A percentile compares a stretch with the other conserved stretches of the same genome.
Evolutionary conservation across 352 stramenopile species (phyloP).

Genomic region (Globisporangium paddicum): DNA sequence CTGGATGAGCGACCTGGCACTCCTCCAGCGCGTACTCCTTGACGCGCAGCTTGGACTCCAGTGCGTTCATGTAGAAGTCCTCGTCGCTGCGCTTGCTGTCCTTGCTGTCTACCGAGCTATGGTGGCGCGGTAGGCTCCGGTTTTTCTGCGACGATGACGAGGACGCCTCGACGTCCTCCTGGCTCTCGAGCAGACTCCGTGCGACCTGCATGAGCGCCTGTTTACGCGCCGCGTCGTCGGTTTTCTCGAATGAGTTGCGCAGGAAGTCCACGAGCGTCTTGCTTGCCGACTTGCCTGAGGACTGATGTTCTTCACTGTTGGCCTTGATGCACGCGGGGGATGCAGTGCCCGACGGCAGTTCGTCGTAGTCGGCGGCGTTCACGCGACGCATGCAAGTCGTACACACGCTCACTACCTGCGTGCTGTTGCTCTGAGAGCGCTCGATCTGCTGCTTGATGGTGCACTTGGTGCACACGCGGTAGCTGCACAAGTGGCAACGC

Average conservation of each 20-base stretch:
- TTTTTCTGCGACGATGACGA: not conserved
- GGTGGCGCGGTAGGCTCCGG: slow-evolving; percentile 5
- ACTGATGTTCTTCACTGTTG: too few relatives aligned
- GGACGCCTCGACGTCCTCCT: slow-evolving; percentile 18
- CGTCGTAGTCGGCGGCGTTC: slow-evolving; percentile 47
- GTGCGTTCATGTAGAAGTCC: slow-evolving; percentile 9
- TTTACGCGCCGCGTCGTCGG: slow-evolving; percentile 18
- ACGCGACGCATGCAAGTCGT: slow-evolving; percentile 48
- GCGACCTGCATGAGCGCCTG: slow-evolving; percentile 46
- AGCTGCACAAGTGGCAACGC: slow-evolving; percentile 54
- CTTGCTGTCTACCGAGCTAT: not conserved
- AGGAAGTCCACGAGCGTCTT: slow-evolving; percentile 31
- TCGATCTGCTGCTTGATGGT: slow-evolving; percentile 28
- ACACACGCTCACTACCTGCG: slow-evolving; percentile 41
- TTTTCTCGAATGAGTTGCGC: slow-evolving; percentile 31
- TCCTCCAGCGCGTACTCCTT: slow-evolving; percentile 18
- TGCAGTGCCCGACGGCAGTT: slow-evolving; percentile 18
- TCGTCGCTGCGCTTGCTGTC: not conserved
- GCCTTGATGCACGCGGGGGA: too few relatives aligned
- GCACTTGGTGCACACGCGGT: slow-evolving; percentile 52
- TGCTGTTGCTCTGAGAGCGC: too few relatives aligned
- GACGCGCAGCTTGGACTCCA: slow-evolving; percentile 19
- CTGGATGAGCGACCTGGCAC: slow-evolving; percentile 21
- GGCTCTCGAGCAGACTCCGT: slow-evolving; percentile 38
- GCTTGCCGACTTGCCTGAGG: slow-evolving; percentile 10